These are phyloP conservation scores for Phytophthora sansomeana DNA, from an alignment of 352 stramenopile genomes.

Conservation along the genomic window DNA sequence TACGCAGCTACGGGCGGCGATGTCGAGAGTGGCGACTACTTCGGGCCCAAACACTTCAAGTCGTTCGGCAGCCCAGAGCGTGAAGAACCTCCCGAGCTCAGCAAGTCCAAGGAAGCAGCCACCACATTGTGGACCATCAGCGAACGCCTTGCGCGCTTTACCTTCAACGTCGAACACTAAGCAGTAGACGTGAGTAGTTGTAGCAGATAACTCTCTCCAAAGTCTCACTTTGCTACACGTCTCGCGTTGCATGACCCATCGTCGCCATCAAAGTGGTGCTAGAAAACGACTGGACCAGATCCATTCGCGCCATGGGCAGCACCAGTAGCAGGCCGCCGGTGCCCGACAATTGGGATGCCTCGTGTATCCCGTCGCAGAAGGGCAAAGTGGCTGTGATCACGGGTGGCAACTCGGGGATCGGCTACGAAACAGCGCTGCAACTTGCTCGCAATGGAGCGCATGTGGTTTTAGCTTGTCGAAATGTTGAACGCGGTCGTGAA, in stretches of 20 bases:
- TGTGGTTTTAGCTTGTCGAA: conserved; percentile 50
- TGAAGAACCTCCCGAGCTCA: conserved; percentile 38
- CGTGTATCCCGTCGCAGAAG: conserved; percentile 30
- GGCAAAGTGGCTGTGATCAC: conserved; percentile 44
- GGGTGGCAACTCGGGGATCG: conserved; percentile 44
- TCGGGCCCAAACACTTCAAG: conserved; percentile 42
- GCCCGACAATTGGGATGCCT: conserved; percentile 30
- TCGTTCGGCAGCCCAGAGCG: conserved; percentile 43
- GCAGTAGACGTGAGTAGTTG: neutral
- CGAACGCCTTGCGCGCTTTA: conserved; percentile 43
- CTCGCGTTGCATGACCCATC: neutral
- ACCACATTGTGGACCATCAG: conserved; percentile 53
- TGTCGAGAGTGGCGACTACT: conserved; percentile 38
- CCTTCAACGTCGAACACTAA: conserved; percentile 32
- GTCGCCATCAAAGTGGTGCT: conserved; percentile 12
- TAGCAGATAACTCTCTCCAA: neutral
- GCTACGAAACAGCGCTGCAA: conserved; percentile 45
- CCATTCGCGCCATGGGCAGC: conserved; percentile 12
- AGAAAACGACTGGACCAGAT: conserved; percentile 11
- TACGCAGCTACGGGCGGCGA: conserved; percentile 44
- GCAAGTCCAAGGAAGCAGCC: conserved; percentile 35
- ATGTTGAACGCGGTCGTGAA: conserved; percentile 18
- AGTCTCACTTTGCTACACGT: neutral
- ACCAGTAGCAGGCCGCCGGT: conserved; percentile 9
- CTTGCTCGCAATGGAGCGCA: conserved; percentile 39